Evolutionary conservation across 2,329 filamentous ascomycete species (phyloP), one percentile per base, ranked within the genome.

Genomic region (Mycosphaerella sp.): DNA sequence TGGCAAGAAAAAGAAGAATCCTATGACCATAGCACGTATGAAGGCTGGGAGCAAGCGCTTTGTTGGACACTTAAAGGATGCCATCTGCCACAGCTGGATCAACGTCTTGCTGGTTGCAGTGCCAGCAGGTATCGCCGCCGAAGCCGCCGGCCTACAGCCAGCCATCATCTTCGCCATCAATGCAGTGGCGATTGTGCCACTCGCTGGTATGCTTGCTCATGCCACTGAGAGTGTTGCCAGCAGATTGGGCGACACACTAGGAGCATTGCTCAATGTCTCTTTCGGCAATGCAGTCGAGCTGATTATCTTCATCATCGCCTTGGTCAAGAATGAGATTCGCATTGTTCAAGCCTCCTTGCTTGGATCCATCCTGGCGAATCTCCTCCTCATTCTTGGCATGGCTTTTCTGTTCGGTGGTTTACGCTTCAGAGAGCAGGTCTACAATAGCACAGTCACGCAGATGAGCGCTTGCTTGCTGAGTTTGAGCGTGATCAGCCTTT

Each of bases 381-480:
- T 95, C 50, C 76, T 96, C 18, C 78, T 95, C 54, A 95, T 95
- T 64, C 73, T 96, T 61, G 90, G 90, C 64, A 95, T 95, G 89
- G 84, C 84, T 51, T 95, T 96, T 69, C 79, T 95, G 46, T 72
- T 94, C 18, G 90, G 90, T 64, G 90, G 89, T 57, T 73, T 95
- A 49, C 84, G 89, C 56, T 95, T 82, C 69, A 85, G 86, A 66
- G 90, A 96, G 73, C 90, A 95, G 75, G 84, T 96, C 56, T 96
- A 95, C 73, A 96, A 95, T 72, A 93, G 84, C 71, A 95, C 88
- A 17, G 88, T 95, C 52, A 95, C 89, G 0, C 89, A 96, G 68
- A 95, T 95, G 88, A 95, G 89, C 67, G 90, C 90, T 45, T 95
- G 89, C 72, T 76, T 96, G 61, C 79, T 96, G 60, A 94, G 88